phyloP scores from a whole-genome alignment of 495 filamentous ascomycete genomes.

The Aspergillus coremiiformis region DNA sequence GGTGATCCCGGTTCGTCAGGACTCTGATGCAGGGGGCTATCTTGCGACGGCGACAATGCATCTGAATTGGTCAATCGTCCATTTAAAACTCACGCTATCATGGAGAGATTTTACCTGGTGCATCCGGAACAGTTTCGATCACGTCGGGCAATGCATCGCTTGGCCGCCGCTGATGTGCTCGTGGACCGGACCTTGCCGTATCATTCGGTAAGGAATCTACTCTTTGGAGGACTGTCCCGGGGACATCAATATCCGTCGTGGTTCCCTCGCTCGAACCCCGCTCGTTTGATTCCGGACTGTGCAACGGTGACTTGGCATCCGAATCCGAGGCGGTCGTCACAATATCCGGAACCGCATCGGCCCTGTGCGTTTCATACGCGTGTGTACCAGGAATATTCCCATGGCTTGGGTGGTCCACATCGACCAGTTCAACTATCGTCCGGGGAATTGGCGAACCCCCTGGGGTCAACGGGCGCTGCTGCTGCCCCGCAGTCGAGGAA shows the following conservation, averaged over 20 bases:
- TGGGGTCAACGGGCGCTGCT: conserved; percentile 39
- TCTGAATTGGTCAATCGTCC: conserved; percentile 53
- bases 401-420: conserved; percentile 56
- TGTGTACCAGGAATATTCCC: conserved; percentile 83
- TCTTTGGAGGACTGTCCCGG: conserved; percentile 39
- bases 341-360: conserved; percentile 78
- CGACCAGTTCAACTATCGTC: conserved; percentile 77
- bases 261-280: conserved; percentile 5
- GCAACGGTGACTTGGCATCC: conserved; percentile 14
- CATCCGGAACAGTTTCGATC: conserved; percentile 38
- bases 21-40: conserved; percentile 28
- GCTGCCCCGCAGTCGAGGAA: conserved; percentile 32
- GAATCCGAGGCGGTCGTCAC: conserved; percentile 35
- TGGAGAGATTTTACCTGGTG: conserved; percentile 40
- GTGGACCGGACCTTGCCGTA: conserved; percentile 25
- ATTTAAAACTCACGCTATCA: conserved; percentile 27
- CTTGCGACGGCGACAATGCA: conserved; percentile 37
- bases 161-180: conserved; percentile 34
- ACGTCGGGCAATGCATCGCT: conserved; percentile 46
- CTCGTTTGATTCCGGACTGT: conserved; percentile 13
- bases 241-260: conserved; percentile 24
- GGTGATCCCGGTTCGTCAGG: conserved; percentile 17
- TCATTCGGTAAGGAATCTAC: conserved; percentile 37
- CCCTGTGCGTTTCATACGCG: conserved; percentile 65
- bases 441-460: conserved; percentile 62